Percentiles rank a stretch among this genome's conserved stretches.
These are phyloP conservation scores for Periconia digitata DNA, from an alignment of 2,329 filamentous ascomycete species.

Conservation along the genomic window DNA sequence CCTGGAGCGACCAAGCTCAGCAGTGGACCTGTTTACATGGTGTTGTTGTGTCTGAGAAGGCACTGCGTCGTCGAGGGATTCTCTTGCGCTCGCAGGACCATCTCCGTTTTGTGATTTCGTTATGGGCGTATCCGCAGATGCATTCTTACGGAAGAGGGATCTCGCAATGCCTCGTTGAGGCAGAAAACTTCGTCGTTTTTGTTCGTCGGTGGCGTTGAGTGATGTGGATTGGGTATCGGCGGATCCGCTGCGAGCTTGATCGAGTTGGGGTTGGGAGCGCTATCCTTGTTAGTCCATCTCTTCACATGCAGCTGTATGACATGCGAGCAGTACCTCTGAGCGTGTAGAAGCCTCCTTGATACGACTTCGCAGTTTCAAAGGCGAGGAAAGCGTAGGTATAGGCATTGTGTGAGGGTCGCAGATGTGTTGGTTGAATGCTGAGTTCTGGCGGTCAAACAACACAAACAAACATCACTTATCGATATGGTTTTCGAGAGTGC, in stretches of 20 bases:
- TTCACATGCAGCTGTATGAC: not conserved
- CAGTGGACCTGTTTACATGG: constrained; percentile 8
- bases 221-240: not conserved
- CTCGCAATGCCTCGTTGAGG: constrained; percentile 36
- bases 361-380: constrained; percentile 19
- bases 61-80: not conserved
- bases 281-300: constrained; percentile 1
- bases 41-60: not conserved
- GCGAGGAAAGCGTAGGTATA: constrained; percentile 21
- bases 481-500: not conserved
- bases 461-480: constrained; percentile 12
- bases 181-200: constrained; percentile 30
- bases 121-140: not conserved
- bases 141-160: constrained; percentile 8
- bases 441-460: not conserved
- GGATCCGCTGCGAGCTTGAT: not conserved
- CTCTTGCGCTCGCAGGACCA: not conserved
- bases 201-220: constrained; percentile 4
- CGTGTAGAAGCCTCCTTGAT: constrained; percentile 13
- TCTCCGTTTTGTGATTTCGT: not conserved
- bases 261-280: constrained; percentile 2
- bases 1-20: constrained; percentile 20
- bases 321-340: constrained; percentile 9
- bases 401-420: constrained; percentile 16
- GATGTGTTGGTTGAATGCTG: not conserved